Base-by-base conservation (phyloP, 306 rosid species). In the Quercus rubra region DNA sequence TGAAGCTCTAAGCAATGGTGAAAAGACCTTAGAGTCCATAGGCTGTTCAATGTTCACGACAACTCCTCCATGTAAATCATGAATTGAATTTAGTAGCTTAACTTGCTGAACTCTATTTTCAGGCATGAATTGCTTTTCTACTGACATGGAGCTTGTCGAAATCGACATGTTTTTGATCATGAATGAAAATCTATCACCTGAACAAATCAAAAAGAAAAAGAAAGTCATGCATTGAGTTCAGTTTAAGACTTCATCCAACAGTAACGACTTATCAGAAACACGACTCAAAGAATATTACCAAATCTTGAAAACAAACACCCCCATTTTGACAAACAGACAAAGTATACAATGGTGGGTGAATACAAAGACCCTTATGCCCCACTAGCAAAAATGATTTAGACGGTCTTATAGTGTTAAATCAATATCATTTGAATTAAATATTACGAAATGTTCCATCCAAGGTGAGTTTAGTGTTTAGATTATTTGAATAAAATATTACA, bases 1-100 rank as follows among this genome's bases (percentile, higher is more conserved):
- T 25, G 98, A 92, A 78, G 85, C 82, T 74, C 78, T 59, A 7
- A 94, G 83, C 85, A 86, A 67, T 56, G 88, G 78, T 61, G 81
- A 31, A 71, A 94, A 94, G 54, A 66, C 73, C 64, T 13, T 77
- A 21, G 93, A 82, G 75, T 88, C 88, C 86, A 92, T 83, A 19
- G 87, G 79, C 6, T 88, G 83, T 23, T 87, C 83, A 58, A 94
- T 70, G 21, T 84, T 88, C 43, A 94, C 82, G 66, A 61, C 56
- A 75, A 94, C 86, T 63, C 98, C 98, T 25, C 91, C 98, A 82
- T 90, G 83, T 54, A 7, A 33, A 83, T 92, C 97, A 15, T 92
- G 85, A 61, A 35, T 79, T 21, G 88, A 85, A 52, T n/a, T 78
- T 19, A 94, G 90, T 30, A 85, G 61, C 21, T 68, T 85, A 74